These are phyloP conservation scores for Chrysanthemum seticuspe DNA, from an alignment of 129 eudicot species.

Conservation along the genomic window DNA sequence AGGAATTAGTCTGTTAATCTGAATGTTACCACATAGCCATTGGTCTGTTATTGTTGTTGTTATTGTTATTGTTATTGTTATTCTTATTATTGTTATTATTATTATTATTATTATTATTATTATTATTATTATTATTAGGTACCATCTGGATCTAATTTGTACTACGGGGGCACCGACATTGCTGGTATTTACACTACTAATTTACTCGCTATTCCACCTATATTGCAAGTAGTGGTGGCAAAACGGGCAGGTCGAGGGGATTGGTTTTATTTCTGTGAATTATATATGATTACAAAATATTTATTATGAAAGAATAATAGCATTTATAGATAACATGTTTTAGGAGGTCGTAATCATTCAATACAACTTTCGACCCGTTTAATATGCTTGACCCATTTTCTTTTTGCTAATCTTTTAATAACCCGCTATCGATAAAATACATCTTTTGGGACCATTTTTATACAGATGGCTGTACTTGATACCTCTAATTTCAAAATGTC, in stretches of 20 bases:
- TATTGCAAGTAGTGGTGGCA: not conserved
- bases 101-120: too few relatives aligned
- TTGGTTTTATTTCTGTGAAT: not conserved
- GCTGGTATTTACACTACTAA: conserved; percentile 53
- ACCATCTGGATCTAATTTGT: conserved; percentile 92
- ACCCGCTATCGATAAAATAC: too few relatives aligned
- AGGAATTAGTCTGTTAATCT: not conserved
- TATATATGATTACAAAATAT: not conserved
- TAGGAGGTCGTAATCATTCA: not conserved
- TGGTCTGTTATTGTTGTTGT: not conserved
- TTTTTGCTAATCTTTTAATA: not conserved
- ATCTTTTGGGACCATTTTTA: too few relatives aligned
- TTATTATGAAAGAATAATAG: too few relatives aligned
- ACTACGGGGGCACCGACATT: conserved; percentile 88
- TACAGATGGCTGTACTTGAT: not conserved
- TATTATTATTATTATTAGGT: conserved; percentile 38
- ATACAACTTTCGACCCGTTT: not conserved
- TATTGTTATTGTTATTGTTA: too few relatives aligned
- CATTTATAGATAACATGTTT: not conserved
- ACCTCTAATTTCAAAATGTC: not conserved
- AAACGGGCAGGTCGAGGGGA: not conserved
- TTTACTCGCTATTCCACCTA: not conserved
- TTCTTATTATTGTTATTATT: too few relatives aligned
- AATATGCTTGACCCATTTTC: not conserved
- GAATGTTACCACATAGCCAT: not conserved